Evolutionary conservation across 208 protist species (phyloP).

Genomic region (Zelonia costaricensis): DNA sequence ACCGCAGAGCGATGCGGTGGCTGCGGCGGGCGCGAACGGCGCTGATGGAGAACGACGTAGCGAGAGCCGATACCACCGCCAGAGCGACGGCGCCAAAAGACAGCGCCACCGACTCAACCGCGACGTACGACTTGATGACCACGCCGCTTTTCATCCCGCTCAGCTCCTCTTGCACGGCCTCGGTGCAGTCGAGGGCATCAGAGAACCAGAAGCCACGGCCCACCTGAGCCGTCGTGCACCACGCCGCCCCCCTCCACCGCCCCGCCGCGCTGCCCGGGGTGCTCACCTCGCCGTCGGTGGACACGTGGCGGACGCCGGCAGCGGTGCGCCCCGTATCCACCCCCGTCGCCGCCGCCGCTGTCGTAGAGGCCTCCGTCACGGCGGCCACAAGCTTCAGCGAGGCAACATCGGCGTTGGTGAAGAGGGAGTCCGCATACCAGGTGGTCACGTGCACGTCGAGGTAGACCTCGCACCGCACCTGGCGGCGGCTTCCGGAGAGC

Average conservation of each 20-base stretch:
- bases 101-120: background rate
- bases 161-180: background rate
- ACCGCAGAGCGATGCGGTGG: background rate
- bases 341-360: background rate
- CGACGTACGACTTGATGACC: background rate
- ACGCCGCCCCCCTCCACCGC: constrained; percentile 5
- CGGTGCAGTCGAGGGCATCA: background rate
- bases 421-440: constrained; percentile 7
- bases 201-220: constrained; percentile 12
- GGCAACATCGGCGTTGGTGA: background rate
- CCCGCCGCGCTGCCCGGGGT: background rate
- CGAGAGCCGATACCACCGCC: background rate
- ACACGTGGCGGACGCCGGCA: too few species aligned
- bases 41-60: background rate
- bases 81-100: background rate
- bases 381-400: constrained; percentile 10
- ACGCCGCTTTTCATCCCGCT: background rate
- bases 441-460: constrained; percentile 10
- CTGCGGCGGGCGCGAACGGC: background rate
- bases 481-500: background rate
- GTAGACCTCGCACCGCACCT: constrained; percentile 19
- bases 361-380: constrained; percentile 7
- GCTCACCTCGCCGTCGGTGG: background rate
- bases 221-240: constrained; percentile 7
- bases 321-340: too few species aligned